Conservation (phyloP, 345 rosid species). For the Linum trigynum region DNA sequence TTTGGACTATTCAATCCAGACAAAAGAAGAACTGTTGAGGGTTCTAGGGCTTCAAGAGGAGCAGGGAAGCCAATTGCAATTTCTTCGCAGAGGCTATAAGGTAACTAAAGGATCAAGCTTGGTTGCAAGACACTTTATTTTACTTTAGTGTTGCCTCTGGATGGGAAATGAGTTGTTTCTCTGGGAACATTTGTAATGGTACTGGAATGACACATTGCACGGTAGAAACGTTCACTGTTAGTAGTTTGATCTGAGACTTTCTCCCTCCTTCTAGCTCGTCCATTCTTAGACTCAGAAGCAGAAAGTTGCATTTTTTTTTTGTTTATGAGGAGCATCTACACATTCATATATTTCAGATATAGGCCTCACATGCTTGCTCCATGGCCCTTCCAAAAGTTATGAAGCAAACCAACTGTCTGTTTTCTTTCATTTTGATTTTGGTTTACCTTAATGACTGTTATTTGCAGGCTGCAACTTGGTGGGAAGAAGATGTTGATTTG, state of each 20-base stretch:
- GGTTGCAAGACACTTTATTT: neutral
- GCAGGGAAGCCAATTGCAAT: conserved; percentile 81
- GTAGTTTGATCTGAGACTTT: no score
- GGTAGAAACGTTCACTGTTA: no score
- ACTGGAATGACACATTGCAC: no score
- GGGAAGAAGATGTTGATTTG: conserved; percentile 87
- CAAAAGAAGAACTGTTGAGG: conserved; percentile 84
- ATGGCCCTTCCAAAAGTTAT: neutral
- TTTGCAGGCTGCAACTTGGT: conserved; percentile 79
- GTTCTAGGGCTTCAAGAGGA: conserved; percentile 86
- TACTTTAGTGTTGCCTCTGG: no score
- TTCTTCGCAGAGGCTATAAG: conserved; percentile 92
- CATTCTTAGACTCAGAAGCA: no score
- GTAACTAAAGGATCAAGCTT: conserved; percentile 14
- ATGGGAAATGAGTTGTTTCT: no score
- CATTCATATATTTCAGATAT: neutral
- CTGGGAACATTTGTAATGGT: no score
- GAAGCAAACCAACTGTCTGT: neutral
- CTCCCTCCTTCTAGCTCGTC: no score
- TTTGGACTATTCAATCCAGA: conserved; percentile 31
- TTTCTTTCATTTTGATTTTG: no score
- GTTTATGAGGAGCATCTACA: neutral
- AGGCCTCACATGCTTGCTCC: neutral
- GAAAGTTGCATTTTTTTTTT: neutral
- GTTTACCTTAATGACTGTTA: neutral